phyloP scores from a whole-genome alignment of 805 yeast species.

The Candida silvicultrix region DNA sequence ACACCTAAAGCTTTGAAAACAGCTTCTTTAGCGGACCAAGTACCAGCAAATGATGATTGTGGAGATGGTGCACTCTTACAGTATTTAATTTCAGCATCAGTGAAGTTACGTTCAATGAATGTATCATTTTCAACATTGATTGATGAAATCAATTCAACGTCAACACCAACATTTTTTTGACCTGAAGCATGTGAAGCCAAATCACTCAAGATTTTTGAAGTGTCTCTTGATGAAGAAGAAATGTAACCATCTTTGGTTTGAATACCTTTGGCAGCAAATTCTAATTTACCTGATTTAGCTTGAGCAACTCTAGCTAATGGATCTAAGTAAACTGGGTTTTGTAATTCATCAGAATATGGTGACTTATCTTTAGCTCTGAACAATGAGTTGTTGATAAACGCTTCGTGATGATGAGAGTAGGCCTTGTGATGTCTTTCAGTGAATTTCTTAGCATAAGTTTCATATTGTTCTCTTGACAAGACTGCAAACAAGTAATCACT shows the following conservation, averaged over 20 bases:
- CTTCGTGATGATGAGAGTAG: constrained; percentile 92
- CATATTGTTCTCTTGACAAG: constrained; percentile 65
- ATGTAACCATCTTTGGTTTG: constrained; percentile 41
- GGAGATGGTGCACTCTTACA: constrained; percentile 70
- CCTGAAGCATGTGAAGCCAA: constrained; percentile 42
- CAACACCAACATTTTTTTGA: constrained; percentile 83
- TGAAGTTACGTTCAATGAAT: constrained; percentile 89
- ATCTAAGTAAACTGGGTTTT: constrained; percentile 87
- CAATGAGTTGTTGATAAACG: constrained; percentile 84
- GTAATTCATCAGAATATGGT: constrained; percentile 87
- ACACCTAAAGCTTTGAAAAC: constrained; percentile 94
- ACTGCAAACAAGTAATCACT: constrained; percentile 91
- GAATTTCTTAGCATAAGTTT: constrained; percentile 66
- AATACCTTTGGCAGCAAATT: constrained; percentile 42
- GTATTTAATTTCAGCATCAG: constrained; percentile 71
- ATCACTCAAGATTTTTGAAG: constrained; percentile 54
- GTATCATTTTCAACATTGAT: constrained; percentile 86
- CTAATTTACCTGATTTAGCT: constrained; percentile 35
- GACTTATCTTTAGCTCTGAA: constrained; percentile 91
- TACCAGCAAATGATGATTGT: constrained; percentile 90
- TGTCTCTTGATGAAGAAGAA: constrained; percentile 41
- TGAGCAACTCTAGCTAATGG: constrained; percentile 65
- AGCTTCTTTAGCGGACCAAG: constrained; percentile 99
- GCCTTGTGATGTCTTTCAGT: constrained; percentile 79
- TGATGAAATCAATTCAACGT: constrained; percentile 82